Percentiles rank a stretch among this genome's conserved stretches.
phyloP scores from a whole-genome alignment of 2,329 filamentous ascomycete genomes.

The Myriosclerotinia duriaeana region DNA sequence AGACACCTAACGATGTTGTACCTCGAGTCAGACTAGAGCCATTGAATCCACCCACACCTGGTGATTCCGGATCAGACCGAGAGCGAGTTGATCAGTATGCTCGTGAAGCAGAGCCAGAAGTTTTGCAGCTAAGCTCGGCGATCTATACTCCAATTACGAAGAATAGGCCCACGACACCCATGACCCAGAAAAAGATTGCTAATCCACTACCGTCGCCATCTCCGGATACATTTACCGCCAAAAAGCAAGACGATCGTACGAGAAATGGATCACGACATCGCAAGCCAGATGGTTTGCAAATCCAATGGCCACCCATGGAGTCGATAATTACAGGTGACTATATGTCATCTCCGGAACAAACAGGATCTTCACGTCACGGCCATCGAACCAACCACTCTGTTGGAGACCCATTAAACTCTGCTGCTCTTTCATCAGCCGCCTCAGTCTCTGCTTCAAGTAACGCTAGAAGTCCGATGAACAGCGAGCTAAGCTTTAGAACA shows the following conservation, averaged over 20 bases:
- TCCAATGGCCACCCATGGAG: conserved; percentile 57
- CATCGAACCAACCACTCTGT: conserved; percentile 30
- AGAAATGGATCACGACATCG: conserved; percentile 74
- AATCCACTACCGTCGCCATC: conserved; percentile 67
- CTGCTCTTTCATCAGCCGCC: conserved; percentile 50
- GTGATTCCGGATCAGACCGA: conserved; percentile 49
- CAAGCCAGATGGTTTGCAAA: conserved; percentile 72
- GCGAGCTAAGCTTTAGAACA: conserved; percentile 50
- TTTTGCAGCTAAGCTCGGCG: conserved; percentile 43
- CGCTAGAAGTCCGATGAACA: conserved; percentile 40
- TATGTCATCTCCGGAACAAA: conserved; percentile 57
- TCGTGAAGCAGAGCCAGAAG: conserved; percentile 39
- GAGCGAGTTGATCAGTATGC: conserved; percentile 43
- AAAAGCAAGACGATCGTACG: conserved; percentile 59
- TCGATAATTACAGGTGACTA: conserved; percentile 52
- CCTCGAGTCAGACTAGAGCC: conserved; percentile 44
- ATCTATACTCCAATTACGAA: conserved; percentile 36
- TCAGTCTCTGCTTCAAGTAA: conserved; percentile 55
- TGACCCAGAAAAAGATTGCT: conserved; percentile 55
- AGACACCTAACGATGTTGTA: conserved; percentile 57
- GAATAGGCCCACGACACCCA: conserved; percentile 66
- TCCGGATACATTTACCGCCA: conserved; percentile 60
- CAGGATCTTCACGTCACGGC: conserved; percentile 52
- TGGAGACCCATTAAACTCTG: conserved; percentile 39
- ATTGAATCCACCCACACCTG: conserved; percentile 45